phyloP scores from a whole-genome alignment of 306 rosid species.

The Cajanus cajan region DNA sequence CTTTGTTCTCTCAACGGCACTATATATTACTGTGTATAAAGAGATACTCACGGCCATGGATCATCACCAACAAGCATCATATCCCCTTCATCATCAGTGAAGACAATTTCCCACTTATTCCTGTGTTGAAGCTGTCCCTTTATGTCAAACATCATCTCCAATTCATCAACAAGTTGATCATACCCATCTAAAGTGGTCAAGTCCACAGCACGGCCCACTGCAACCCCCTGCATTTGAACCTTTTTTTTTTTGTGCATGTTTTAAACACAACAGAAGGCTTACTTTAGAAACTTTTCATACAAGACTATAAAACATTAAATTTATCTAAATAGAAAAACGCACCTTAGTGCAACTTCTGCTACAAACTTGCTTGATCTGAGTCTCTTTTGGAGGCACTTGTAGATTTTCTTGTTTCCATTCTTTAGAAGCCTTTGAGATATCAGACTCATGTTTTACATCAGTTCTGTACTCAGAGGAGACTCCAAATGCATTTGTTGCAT shows the following conservation, averaged over 20 bases:
- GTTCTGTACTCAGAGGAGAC: conserved; percentile 43
- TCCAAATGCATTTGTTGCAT: conserved; percentile 15
- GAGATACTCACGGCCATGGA: conserved; percentile 79
- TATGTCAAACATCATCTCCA: conserved; percentile 85
- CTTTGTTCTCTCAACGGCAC: not conserved
- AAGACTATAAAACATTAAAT: not conserved
- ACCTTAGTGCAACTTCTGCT: conserved; percentile 94
- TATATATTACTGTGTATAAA: not conserved
- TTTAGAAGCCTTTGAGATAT: conserved; percentile 54
- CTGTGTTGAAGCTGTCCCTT: conserved; percentile 68
- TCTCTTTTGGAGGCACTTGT: conserved; percentile 52
- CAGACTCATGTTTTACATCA: conserved; percentile 55
- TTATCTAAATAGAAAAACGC: not conserved
- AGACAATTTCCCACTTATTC: conserved; percentile 76
- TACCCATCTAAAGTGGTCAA: conserved; percentile 76
- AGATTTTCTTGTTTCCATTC: conserved; percentile 49
- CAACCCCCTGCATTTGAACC: conserved; percentile 97
- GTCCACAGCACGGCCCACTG: conserved; percentile 98
- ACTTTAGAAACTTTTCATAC: conserved; percentile 31
- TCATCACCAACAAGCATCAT: conserved; percentile 91
- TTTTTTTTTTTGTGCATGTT: conserved; percentile 32
- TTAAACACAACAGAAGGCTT: not conserved
- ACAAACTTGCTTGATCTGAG: conserved; percentile 62
- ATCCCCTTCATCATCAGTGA: conserved; percentile 93
- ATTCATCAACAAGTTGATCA: conserved; percentile 65